Base-by-base conservation (phyloP, 176 grass and related monocot species). In the Oryza punctata region DNA sequence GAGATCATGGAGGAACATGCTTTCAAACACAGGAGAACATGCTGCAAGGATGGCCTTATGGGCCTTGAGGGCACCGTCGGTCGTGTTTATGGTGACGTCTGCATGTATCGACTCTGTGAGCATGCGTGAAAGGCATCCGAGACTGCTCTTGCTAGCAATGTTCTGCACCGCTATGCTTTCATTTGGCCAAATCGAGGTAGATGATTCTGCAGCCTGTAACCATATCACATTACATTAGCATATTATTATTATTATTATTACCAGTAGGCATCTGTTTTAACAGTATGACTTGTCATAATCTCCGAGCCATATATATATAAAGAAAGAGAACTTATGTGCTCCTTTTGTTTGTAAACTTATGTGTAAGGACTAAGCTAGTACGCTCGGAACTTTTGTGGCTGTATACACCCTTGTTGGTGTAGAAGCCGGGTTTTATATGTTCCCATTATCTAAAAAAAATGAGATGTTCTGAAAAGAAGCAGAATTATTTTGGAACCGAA, bases 1-100 rank as follows among this genome's bases (percentile, higher is more conserved):
- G 40, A 95, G 93, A 25, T 98, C 85, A 14, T 98, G 96, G 37
- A 90, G 0, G 49, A 98, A 98, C 96, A 96, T 96, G 85, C 96
- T 94, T 15, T 91, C 73, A 6, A 98, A 98, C 6, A 98, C 93
- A 1, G 91, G 91, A 15, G 91, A 98, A 41, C 87, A 90, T 0
- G 91, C 68, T 3, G 93, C 84, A 10, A 98, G 93, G 14, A 98
- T 40, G 0, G 93, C 91, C 69, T 95, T 95, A 73, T 98, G 96
- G 4, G 89, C 96, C 70, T 86, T 92, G 16, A 98, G 76, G 24
- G 90, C 82, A 2, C 96, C 96, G 7, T 94, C 85, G 0, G 91
- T 78, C 1, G 87, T 95, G 73, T 84, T 88, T 67, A 98, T 95
- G 3, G 89, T 95, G 9, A 98, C 89, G 6, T 94, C 96, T 4